Evolutionary conservation across 1,139 yeast species (phyloP).

Genomic region (Suhomyces guaymorum): DNA sequence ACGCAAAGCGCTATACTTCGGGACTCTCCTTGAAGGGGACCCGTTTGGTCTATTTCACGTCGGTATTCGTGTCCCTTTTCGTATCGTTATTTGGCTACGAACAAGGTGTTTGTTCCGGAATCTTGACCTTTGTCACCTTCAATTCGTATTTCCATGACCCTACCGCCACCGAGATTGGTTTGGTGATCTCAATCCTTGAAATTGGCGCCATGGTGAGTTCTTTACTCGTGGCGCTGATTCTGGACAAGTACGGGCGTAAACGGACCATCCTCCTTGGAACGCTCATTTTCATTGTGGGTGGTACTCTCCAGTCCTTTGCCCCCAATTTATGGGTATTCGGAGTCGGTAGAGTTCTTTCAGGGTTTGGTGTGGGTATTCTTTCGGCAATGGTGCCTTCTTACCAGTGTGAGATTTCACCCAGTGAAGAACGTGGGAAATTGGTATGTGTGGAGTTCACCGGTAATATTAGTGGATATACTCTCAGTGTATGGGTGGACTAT

Average conservation of each 20-base stretch:
- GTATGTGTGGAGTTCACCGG: conserved; percentile 60
- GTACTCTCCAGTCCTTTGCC: conserved; percentile 50
- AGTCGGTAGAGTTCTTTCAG: conserved; percentile 52
- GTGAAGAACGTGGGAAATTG: conserved; percentile 54
- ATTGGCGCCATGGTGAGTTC: conserved; percentile 54
- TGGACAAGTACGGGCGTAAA: conserved; percentile 50
- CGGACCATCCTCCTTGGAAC: conserved; percentile 52
- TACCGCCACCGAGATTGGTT: conserved; percentile 47
- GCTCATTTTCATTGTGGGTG: conserved; percentile 50
- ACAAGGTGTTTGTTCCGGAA: conserved; percentile 89
- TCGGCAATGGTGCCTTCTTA: conserved; percentile 56
- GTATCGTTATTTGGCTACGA: conserved; percentile 88
- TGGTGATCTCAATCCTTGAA: conserved; percentile 53
- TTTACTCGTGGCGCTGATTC: conserved; percentile 46
- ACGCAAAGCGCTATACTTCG: conserved; percentile 36
- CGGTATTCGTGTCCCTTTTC: conserved; percentile 79
- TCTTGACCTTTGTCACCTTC: conserved; percentile 52
- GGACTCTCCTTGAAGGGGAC: conserved; percentile 41
- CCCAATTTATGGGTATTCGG: conserved; percentile 45
- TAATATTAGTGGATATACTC: conserved; percentile 52
- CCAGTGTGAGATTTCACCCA: conserved; percentile 58
- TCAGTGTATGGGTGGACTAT: conserved; percentile 59
- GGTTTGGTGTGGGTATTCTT: conserved; percentile 54
- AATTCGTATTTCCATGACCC: conserved; percentile 49
- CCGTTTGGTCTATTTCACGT: conserved; percentile 65